Evolutionary conservation across 768 basidiomycete genomes (phyloP), one percentile per base, ranked within the genome.

Genomic region (Russula earlei): DNA sequence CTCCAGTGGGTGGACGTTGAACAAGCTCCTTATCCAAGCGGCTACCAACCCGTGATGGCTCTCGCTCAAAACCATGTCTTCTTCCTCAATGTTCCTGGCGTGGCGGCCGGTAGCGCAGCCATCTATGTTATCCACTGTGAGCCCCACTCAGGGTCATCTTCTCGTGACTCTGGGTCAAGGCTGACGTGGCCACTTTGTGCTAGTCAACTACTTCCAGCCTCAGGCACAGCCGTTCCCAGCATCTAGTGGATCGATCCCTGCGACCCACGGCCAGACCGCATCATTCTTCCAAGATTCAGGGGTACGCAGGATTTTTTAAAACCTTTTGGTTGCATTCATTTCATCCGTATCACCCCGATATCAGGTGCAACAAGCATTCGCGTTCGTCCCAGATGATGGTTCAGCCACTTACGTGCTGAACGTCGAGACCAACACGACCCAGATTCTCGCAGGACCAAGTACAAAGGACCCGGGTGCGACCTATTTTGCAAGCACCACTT

Each of bases 101-200:
- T 77, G 7, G 55, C 79, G n/a, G 77, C 85, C 19, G 91, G 91
- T 11, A 79, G 76, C 38, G 84, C 82, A 2, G 73, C 82, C 51
- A 85, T 93, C 55, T 94, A 89, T 61, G 89, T 93, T 25, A 87
- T 94, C 58, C 91, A 94, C 68, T 94, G 88, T 86, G 64, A 62
- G 85, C 73, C n/a, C 2, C 5, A n/a, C n/a, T n/a, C n/a, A n/a
- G 15, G 22, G 8, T 11, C 15, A 19, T 24, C 2, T 22, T 19
- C 44, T 38, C 24, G 4, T 40, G 33, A 29, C 12, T 17, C 48
- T 40, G 34, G 12, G 25, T 48, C 29, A 10, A 5, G 40, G 20
- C 55, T 55, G 25, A 54, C 27, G 37, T 24, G 37, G 14, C 36
- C 40, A 9, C 41, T 36, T 51, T 47, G 9, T 34, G 2, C 37